A percentile compares a stretch with the other conserved stretches of the same genome.
phyloP scores from a whole-genome alignment of 1,284 basidiomycete species.

The Cutaneotrichosporon spelunceum region DNA sequence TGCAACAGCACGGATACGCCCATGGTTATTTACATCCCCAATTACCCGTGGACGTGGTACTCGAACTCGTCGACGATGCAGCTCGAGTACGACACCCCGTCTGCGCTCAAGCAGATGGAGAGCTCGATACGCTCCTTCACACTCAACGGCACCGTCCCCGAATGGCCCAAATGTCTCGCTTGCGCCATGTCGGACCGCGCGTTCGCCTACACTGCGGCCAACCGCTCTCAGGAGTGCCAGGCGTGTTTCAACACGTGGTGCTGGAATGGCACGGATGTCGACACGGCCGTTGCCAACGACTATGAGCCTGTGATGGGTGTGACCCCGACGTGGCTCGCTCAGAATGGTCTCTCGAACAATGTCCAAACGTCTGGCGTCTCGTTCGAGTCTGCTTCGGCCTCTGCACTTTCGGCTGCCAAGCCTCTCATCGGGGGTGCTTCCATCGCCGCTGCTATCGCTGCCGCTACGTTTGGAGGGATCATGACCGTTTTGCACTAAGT shows the following conservation, averaged over 20 bases:
- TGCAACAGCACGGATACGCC: conserved; percentile 51
- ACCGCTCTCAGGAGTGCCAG: conserved; percentile 43
- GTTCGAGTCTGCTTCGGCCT: not conserved
- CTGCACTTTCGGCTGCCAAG: not conserved
- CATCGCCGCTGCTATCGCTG: not conserved
- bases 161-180: conserved; percentile 51
- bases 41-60: conserved; percentile 53
- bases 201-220: conserved; percentile 33
- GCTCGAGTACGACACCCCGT: conserved; percentile 49
- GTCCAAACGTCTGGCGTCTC: conserved; percentile 11
- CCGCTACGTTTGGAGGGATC: not conserved
- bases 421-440: not conserved
- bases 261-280: conserved; percentile 44
- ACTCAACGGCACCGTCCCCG: conserved; percentile 43
- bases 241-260: conserved; percentile 50
- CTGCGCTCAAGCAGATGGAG: conserved; percentile 39
- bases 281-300: conserved; percentile 19
- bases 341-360: conserved; percentile 21
- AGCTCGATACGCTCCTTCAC: conserved; percentile 42
- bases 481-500: not conserved
- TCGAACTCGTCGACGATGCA: conserved; percentile 51
- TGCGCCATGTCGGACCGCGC: conserved; percentile 53
- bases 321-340: conserved; percentile 31
- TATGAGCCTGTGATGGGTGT: conserved; percentile 29
- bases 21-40: conserved; percentile 53